Conservation (phyloP, 495 filamentous ascomycete species). For the Tetracladium setigerum region DNA sequence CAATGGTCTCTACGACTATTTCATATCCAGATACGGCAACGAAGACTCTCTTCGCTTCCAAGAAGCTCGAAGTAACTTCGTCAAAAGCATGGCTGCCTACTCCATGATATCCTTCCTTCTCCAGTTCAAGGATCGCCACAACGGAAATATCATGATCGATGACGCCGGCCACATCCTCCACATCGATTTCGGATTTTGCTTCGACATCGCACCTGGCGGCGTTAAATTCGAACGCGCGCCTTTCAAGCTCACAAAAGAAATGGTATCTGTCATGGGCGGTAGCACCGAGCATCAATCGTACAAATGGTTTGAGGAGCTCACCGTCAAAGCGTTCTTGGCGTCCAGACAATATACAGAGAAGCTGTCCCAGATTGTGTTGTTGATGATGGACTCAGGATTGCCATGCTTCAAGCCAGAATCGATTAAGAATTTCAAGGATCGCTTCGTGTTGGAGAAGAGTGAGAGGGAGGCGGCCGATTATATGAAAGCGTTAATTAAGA, state of each 20-base stretch:
- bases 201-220: slow-evolving; percentile 95
- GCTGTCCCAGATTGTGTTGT: slow-evolving; percentile 75
- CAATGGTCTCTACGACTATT: slow-evolving; percentile 97
- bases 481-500: slow-evolving; percentile 80
- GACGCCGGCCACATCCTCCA: slow-evolving; percentile 96
- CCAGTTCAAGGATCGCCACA: slow-evolving; percentile 98
- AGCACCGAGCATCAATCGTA: slow-evolving; percentile 77
- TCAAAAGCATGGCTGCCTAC: slow-evolving; percentile 99
- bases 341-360: slow-evolving; percentile 80
- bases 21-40: slow-evolving; percentile 91
- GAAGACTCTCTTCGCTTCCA: slow-evolving; percentile 93
- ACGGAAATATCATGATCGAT: slow-evolving; percentile 99
- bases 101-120: slow-evolving; percentile 95
- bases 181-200: slow-evolving; percentile 99
- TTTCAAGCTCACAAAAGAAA: slow-evolving; percentile 95
- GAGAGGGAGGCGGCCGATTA: slow-evolving; percentile 94
- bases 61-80: slow-evolving; percentile 91
- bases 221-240: slow-evolving; percentile 95
- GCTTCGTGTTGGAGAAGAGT: slow-evolving; percentile 88
- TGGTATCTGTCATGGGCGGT: slow-evolving; percentile 97
- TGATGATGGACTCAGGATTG: slow-evolving; percentile 95
- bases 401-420: slow-evolving; percentile 98
- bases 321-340: slow-evolving; percentile 91
- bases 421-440: slow-evolving; percentile 81
- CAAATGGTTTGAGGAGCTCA: slow-evolving; percentile 93